phyloP scores from a whole-genome alignment of 495 filamentous ascomycete genomes.

The Apiosordaria backusii region DNA sequence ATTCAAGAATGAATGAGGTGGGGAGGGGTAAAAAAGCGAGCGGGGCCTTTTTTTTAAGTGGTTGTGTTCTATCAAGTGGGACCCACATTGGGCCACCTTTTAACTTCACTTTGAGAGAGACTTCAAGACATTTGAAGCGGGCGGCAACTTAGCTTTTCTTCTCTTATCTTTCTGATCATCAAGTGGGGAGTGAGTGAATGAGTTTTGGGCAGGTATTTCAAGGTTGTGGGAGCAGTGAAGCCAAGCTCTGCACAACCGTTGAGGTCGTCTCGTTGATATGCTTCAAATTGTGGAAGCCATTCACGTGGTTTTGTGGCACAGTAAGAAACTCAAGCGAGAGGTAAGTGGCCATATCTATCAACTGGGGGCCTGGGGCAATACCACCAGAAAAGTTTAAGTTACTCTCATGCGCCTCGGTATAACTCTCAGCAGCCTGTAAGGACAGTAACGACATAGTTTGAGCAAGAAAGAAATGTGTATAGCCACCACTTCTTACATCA shows the following conservation, averaged over 20 bases:
- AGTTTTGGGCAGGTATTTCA: neutral
- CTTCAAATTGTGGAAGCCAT: neutral
- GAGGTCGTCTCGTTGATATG: neutral
- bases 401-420: too few species aligned
- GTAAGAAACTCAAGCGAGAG: neutral
- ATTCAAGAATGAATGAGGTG: neutral
- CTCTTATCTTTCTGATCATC: neutral
- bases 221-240: neutral
- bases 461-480: too few species aligned
- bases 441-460: too few species aligned
- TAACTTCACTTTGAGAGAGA: neutral
- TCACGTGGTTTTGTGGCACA: neutral
- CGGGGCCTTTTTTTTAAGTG: neutral
- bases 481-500: too few species aligned
- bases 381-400: too few species aligned
- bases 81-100: neutral
- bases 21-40: neutral
- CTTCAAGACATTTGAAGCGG: neutral
- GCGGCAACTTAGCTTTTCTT: neutral
- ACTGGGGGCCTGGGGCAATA: too few species aligned
- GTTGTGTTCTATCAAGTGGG: neutral
- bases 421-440: too few species aligned
- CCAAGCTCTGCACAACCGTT: neutral
- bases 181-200: neutral
- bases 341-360: neutral